phyloP scores from a whole-genome alignment of 768 basidiomycete species.

The Boletus huronensis region DNA sequence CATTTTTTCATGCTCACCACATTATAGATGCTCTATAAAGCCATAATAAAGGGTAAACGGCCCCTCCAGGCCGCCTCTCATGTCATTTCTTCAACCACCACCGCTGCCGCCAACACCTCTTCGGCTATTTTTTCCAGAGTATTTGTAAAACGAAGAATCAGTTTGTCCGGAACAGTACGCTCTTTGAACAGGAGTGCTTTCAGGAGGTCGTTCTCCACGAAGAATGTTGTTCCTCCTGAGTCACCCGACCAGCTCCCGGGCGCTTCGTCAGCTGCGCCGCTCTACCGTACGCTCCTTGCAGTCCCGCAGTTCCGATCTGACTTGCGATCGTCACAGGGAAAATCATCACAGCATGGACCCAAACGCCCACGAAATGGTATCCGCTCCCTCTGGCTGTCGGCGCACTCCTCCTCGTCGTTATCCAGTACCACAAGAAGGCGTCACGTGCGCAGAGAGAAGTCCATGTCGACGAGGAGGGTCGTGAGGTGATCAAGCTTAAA shows the following conservation, averaged over 20 bases:
- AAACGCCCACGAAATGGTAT: constrained; percentile 93
- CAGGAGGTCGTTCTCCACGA: constrained; percentile 25
- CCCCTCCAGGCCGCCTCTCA: constrained; percentile 55
- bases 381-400: constrained; percentile 90
- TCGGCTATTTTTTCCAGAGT: constrained; percentile 31
- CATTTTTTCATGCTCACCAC: constrained; percentile 17
- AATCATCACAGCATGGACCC: constrained; percentile 73
- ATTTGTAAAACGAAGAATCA: constrained; percentile 32
- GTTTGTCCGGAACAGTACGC: constrained; percentile 31
- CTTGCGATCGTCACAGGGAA: constrained; percentile 39
- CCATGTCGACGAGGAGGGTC: constrained; percentile 77
- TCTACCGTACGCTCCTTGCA: constrained; percentile 40
- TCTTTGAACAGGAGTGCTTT: constrained; percentile 26
- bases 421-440: constrained; percentile 68
- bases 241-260: constrained; percentile 45
- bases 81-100: constrained; percentile 28
- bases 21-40: constrained; percentile 30
- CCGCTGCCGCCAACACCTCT: constrained; percentile 31
- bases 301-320: constrained; percentile 3
- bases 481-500: constrained; percentile 74
- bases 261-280: constrained; percentile 36
- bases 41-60: constrained; percentile 42
- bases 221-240: constrained; percentile 32
- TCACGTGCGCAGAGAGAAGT: constrained; percentile 56
- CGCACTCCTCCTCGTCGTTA: constrained; percentile 76